These are phyloP conservation scores for Globisporangium uncinulatum DNA, from an alignment of 352 stramenopile genomes.

Conservation along the genomic window DNA sequence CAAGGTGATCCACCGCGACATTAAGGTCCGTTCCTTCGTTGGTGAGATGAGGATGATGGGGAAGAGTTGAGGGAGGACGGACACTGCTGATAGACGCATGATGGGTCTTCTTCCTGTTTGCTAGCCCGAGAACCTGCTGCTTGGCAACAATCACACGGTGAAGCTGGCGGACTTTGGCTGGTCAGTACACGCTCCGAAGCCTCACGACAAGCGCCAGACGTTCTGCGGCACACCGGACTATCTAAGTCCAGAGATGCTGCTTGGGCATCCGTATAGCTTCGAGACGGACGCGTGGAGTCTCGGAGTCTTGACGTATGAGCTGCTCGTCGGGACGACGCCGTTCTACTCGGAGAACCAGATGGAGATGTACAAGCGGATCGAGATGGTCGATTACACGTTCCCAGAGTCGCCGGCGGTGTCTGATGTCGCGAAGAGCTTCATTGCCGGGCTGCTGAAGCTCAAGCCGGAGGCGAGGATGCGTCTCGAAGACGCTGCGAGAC, in stretches of 20 bases:
- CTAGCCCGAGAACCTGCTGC: slow-evolving; percentile 79
- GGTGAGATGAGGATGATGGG: not conserved
- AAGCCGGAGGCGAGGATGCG: slow-evolving; percentile 58
- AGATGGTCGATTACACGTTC: slow-evolving; percentile 53
- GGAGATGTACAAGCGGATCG: slow-evolving; percentile 80
- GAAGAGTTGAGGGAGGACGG: not conserved
- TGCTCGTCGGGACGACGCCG: slow-evolving; percentile 70
- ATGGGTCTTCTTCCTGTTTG: slow-evolving; percentile 8
- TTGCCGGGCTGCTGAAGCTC: slow-evolving; percentile 44
- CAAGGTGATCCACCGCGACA: slow-evolving; percentile 83
- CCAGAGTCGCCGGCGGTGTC: slow-evolving; percentile 42
- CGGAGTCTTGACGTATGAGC: slow-evolving; percentile 77
- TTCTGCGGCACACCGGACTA: slow-evolving; percentile 87
- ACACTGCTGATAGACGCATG: not conserved
- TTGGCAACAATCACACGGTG: slow-evolving; percentile 67
- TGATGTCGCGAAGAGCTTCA: slow-evolving; percentile 55
- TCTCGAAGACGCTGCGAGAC: slow-evolving; percentile 39
- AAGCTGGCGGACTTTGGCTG: slow-evolving; percentile 88
- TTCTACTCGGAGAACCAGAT: slow-evolving; percentile 78
- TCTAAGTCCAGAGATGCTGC: slow-evolving; percentile 77
- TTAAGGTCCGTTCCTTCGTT: slow-evolving; percentile 48
- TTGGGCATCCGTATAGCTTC: slow-evolving; percentile 57
- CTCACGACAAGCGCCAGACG: slow-evolving; percentile 50
- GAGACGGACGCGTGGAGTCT: slow-evolving; percentile 79
- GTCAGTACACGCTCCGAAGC: slow-evolving; percentile 71